Conservation (phyloP, 805 yeast species). For the Brettanomyces custersianus region DNA sequence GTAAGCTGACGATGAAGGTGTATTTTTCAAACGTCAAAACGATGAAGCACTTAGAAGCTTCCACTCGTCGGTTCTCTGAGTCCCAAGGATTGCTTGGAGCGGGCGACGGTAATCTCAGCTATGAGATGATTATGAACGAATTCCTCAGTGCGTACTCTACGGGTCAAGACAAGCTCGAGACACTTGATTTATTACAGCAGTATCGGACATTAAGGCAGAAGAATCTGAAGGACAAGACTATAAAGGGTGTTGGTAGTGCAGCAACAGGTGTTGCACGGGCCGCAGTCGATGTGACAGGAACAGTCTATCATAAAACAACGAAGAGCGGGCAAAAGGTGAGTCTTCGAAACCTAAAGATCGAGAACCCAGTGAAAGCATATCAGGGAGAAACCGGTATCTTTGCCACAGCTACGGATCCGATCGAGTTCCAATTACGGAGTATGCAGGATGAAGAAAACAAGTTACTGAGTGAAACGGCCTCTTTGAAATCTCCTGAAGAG, state of each 20-base stretch:
- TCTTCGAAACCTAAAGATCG: constrained; percentile 17
- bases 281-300: constrained; percentile 21
- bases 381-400: constrained; percentile 24
- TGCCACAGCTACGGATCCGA: constrained; percentile 21
- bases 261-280: constrained; percentile 21
- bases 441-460: neutral
- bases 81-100: constrained; percentile 21
- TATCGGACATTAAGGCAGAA: constrained; percentile 29
- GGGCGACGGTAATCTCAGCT: constrained; percentile 10
- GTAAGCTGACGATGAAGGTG: constrained; percentile 29
- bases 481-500: neutral
- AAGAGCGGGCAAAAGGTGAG: constrained; percentile 21
- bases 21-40: constrained; percentile 31
- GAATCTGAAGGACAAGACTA: constrained; percentile 26
- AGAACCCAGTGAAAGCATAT: constrained; percentile 27
- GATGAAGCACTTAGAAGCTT: constrained; percentile 23
- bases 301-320: constrained; percentile 24
- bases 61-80: constrained; percentile 19
- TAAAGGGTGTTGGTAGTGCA: constrained; percentile 13
- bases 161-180: constrained; percentile 30
- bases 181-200: constrained; percentile 28
- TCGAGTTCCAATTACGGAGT: constrained; percentile 9
- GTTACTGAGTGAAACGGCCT: neutral
- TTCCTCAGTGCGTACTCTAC: constrained; percentile 31
- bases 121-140: constrained; percentile 26